These are phyloP conservation scores for Fusarium sp. DNA, from an alignment of 2,329 filamentous ascomycete genomes.

Conservation along the genomic window DNA sequence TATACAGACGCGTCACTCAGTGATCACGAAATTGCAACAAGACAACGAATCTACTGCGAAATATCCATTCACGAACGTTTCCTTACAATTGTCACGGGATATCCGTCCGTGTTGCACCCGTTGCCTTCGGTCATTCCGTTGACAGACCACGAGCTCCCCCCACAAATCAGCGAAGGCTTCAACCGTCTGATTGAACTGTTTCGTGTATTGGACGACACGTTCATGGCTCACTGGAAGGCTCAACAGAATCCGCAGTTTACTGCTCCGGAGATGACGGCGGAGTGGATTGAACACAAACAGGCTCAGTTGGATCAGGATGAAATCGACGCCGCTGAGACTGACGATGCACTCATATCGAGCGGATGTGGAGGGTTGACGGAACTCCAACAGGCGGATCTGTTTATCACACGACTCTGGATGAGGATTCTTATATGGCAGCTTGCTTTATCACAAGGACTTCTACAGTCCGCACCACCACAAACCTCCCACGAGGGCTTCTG, in stretches of 20 bases:
- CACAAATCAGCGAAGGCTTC: constrained; percentile 55
- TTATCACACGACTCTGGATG: constrained; percentile 58
- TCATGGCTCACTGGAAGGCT: constrained; percentile 55
- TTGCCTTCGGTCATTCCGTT: constrained; percentile 49
- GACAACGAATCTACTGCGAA: constrained; percentile 67
- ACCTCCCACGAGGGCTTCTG: constrained; percentile 55
- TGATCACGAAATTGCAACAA: constrained; percentile 34
- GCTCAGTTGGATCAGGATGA: constrained; percentile 57
- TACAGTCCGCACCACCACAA: constrained; percentile 52
- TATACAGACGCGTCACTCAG: constrained; percentile 22
- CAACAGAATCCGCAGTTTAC: constrained; percentile 44
- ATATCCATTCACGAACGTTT: constrained; percentile 71
- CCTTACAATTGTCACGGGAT: constrained; percentile 63
- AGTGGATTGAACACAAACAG: constrained; percentile 59
- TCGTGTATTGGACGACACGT: constrained; percentile 54
- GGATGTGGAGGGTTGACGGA: constrained; percentile 52
- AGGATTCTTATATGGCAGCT: constrained; percentile 59
- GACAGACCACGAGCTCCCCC: constrained; percentile 51
- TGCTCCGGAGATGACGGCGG: constrained; percentile 49
- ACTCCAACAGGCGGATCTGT: constrained; percentile 57
- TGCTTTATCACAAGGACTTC: constrained; percentile 55
- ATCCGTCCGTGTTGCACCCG: constrained; percentile 52
- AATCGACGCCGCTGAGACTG: constrained; percentile 48
- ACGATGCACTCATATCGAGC: constrained; percentile 41
- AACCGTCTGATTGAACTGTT: constrained; percentile 56